phyloP scores from a whole-genome alignment of 768 basidiomycete genomes.

The Lactarius sp. region DNA sequence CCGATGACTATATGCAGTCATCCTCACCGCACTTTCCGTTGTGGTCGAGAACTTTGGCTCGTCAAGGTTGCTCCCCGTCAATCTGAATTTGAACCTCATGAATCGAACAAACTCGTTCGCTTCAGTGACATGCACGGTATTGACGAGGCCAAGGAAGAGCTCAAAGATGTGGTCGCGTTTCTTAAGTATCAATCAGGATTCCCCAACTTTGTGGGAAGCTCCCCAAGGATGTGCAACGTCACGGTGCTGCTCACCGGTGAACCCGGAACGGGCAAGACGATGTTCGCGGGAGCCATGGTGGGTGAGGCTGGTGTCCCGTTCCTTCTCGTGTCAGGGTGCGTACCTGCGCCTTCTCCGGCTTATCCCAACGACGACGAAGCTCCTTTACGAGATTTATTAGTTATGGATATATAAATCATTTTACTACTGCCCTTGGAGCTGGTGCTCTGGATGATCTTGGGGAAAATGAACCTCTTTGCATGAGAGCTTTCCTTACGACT shows the following conservation, averaged over 20 bases:
- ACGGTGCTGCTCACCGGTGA: constrained; percentile 74
- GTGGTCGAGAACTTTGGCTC: constrained; percentile 87
- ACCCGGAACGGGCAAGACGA: constrained; percentile 95
- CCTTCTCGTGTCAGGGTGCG: constrained; percentile 85
- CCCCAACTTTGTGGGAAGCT: constrained; percentile 87
- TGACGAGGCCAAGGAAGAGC: constrained; percentile 94
- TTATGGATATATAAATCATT: too few relatives aligned
- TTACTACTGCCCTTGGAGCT: too few relatives aligned
- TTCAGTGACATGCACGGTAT: constrained; percentile 97
- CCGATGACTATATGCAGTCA: constrained; percentile 41
- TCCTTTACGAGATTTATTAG: constrained; percentile 85
- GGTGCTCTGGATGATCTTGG: too few relatives aligned
- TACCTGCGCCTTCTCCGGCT: neutral
- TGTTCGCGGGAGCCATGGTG: constrained; percentile 95
- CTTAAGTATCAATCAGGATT: constrained; percentile 90
- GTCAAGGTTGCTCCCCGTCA: constrained; percentile 83
- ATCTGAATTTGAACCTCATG: constrained; percentile 75
- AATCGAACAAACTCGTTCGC: constrained; percentile 70
- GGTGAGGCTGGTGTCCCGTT: constrained; percentile 98
- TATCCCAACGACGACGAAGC: constrained; percentile 33
- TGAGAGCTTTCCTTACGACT: too few relatives aligned
- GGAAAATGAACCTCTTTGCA: too few relatives aligned
- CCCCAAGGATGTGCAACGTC: constrained; percentile 63
- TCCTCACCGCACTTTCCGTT: constrained; percentile 82
- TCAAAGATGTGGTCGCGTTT: constrained; percentile 93